Base-by-base conservation (phyloP, 2,329 filamentous ascomycete genomes). In the Fusarium ramigenum region DNA sequence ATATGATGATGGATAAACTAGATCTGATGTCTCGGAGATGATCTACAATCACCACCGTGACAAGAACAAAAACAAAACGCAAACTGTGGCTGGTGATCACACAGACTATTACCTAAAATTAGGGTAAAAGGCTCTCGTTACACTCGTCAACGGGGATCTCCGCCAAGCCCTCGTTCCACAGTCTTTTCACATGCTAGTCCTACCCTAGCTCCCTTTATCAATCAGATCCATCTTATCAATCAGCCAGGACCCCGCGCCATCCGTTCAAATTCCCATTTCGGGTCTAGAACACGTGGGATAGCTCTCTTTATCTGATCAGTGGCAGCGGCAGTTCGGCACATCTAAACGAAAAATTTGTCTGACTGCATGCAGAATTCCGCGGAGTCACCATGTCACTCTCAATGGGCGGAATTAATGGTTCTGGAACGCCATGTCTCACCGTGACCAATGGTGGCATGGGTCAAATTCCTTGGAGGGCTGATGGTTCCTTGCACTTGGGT, bases 201-300 rank as follows among this genome's bases (percentile, higher is more conserved):
- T 50, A 23, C n/a, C 30, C 50, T 57, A 57, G 54, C 9, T 30
- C 8, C 9, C 18, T 32, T 47, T 57, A 57, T 57, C 54, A 57
- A 57, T 57, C 54, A 36, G 40, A 57, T 57, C 50, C 54, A 57
- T 57, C 54, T 57, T 57, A 57, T 57, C 54, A 57, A 57, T 57
- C 54, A 47, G n/a, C 30, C 23, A 21, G 30, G 14, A 57, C 39
- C 54, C 54, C 54, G n/a, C 54, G 30, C 30, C 8, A 21, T 47
- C 54, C 54, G 39, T 39, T 9, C 19, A 25, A 34, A 8, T 36
- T 34, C n/a, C 54, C 54, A 16, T 57, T 46, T 46, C 25, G 9
- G 40, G 54, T 34, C 32, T 57, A 57, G 54, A 57, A 25, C 54
- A 18, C n/a, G 30, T 57, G 54, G 21, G 40, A 21, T 47, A 47